Evolutionary conservation across 2,329 filamentous ascomycete species (phyloP), one percentile per base, ranked within the genome.

Genomic region (Aspergillus hiratsukae): DNA sequence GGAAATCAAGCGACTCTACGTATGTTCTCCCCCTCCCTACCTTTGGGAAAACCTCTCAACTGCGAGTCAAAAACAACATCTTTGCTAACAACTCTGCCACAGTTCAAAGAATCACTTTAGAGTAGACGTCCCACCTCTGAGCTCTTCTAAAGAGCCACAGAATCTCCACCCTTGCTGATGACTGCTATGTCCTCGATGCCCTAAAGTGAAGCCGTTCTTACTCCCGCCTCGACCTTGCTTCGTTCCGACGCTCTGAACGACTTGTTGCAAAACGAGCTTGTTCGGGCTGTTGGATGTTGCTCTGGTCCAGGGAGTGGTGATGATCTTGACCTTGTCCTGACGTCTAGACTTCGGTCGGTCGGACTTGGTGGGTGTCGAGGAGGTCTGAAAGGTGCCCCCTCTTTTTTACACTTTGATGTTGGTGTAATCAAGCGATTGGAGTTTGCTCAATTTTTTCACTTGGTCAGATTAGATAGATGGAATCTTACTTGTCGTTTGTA

Each of bases 131-230:
- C 88, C 83, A 82, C 83, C 86, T 90, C 89, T 94, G 88, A 90
- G 86, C 88, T 93, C 85, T 86, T 85, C 83, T 91, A 84, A 88
- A 82, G 83, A 96, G 91, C 89, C 85, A 91, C 88, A 93, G 88
- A 91, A 80, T 81, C 84, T 86, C 86, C 85, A 93, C 87, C 89
- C 90, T 91, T 90, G 89, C 89, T 90, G 90, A 95, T 94, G 90
- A 95, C 76, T 78, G 62, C 69, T 70, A 89, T 84, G 87, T 90
- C 90, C 88, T 90, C 90, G 86, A 82, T 82, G 80, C 87, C 88
- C 87, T 85, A 90, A 89, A 91, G 89, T 94, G 89, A 92, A 88
- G 77, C 82, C 81, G 78, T 78, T 79, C 82, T 72, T 77, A 77
- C 77, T 81, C 70, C 76, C 73, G 77, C 63, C 68, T 72, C 70